Evolutionary conservation across 169 alveolate species (phyloP).

Genomic region (Cryptosporidium tyzzeri): DNA sequence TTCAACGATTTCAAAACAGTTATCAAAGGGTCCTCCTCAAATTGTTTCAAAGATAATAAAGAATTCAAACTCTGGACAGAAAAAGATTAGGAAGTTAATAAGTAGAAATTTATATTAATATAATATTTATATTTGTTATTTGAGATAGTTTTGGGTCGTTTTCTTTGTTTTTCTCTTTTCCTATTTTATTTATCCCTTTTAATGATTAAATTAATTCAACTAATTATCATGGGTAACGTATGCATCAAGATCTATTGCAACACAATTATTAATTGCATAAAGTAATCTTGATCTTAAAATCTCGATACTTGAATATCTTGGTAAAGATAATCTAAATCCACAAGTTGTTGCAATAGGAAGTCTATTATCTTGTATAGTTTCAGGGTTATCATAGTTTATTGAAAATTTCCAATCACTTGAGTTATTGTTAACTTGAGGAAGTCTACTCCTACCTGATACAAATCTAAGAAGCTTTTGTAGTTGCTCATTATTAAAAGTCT

Average conservation of each 20-base stretch:
- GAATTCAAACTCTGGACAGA: conserved; percentile 15
- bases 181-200: neutral
- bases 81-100: conserved; percentile 6
- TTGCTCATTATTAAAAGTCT: conserved; percentile 87
- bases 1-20: conserved; percentile 13
- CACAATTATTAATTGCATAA: conserved; percentile 90
- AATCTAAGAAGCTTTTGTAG: conserved; percentile 89
- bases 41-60: conserved; percentile 46
- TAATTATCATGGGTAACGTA: conserved; percentile 84
- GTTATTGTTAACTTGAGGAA: conserved; percentile 86
- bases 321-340: conserved; percentile 89
- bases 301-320: conserved; percentile 87
- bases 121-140: neutral
- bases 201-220: neutral
- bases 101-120: neutral
- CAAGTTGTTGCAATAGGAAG: conserved; percentile 93
- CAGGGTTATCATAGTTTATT: conserved; percentile 85
- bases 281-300: conserved; percentile 87
- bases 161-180: no score
- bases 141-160: no score
- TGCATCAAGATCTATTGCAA: conserved; percentile 92
- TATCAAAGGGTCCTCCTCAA: conserved; percentile 23
- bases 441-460: conserved; percentile 91
- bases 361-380: conserved; percentile 82
- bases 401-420: conserved; percentile 87